A percentile compares a stretch with the other conserved stretches of the same genome.
Evolutionary conservation across 495 filamentous ascomycete genomes (phyloP).

Genomic region (Penicillium simplicissimum): DNA sequence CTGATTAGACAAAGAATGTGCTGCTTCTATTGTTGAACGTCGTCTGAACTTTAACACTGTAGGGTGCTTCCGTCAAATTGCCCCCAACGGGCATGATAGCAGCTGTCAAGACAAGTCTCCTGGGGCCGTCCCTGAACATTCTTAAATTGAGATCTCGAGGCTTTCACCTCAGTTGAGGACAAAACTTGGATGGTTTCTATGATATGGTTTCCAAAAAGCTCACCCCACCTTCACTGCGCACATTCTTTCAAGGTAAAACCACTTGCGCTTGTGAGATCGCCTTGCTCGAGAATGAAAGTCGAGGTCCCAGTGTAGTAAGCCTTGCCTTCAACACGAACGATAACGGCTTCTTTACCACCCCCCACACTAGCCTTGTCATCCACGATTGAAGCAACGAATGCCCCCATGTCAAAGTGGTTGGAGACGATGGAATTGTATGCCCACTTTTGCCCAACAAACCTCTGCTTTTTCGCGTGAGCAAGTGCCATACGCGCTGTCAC

Average conservation of each 20-base stretch:
- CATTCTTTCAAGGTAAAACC: constrained; percentile 18
- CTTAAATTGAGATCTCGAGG: neutral
- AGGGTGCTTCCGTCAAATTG: neutral
- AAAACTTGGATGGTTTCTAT: neutral
- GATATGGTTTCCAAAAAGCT: neutral
- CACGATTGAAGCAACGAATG: constrained; percentile 2
- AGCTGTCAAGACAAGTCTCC: neutral
- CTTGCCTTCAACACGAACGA: constrained; percentile 17
- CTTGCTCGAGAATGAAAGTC: constrained; percentile 18
- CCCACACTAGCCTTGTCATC: constrained; percentile 3
- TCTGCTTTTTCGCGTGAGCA: constrained; percentile 21
- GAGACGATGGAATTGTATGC: constrained; percentile 26
- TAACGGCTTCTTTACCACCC: neutral
- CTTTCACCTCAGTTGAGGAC: neutral
- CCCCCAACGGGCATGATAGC: neutral
- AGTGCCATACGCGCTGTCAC: constrained; percentile 28
- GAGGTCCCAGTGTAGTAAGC: constrained; percentile 20
- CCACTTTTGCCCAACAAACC: constrained; percentile 16
- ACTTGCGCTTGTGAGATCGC: constrained; percentile 10
- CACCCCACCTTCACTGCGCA: neutral
- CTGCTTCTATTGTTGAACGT: neutral
- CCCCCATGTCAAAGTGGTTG: neutral
- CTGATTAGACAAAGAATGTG: neutral
- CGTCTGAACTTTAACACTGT: neutral
- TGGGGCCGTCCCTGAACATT: neutral